Evolutionary conservation across 331 rosid genomes (phyloP), one percentile per base, ranked within the genome.

Genomic region (Spiraea crenata): DNA sequence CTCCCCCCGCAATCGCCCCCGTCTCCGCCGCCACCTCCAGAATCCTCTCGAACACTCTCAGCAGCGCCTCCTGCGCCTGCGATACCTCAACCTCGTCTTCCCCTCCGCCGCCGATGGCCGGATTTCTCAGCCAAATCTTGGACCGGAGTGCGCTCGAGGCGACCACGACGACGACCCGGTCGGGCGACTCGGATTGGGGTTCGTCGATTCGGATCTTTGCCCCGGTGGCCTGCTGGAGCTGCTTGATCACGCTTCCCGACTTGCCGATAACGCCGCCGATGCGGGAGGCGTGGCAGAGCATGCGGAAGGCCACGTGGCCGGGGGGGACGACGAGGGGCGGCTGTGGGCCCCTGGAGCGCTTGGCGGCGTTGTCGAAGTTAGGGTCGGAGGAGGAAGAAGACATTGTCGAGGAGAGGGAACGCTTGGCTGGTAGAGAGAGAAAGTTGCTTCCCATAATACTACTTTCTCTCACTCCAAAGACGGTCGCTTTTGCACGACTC

Each of bases 241-340:
- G 82, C 80, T 83, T 88, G 39, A 95, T 95, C n/a, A 89, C 83
- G 51, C 61, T 12, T n/a, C 97, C 99, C 37, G 93, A 85, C 86
- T 88, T 91, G 6, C 99, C 99, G 40, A 95, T 95, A 1, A 95
- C 88, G n/a, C 99, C 97, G 42, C 97, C 99, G 50, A 91, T 86
- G 67, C 99, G 86, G 1, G 99, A 83, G 35, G 92, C 77, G 77
- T 91, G 85, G 79, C 96, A 95, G 74, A 95, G 91, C 73, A 95
- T 79, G 50, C 97, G 93, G 81, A 95, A 91, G 13, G 93, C 78
- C 5, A 74, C 80, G 74, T 95, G 96, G 40, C 93, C 99, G 0
- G 85, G 73, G 3, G 96, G 90, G 0, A 85, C 74, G 44, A 62
- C 9, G 44, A 91, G 81, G 0, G 92, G 88, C 16, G 75, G 76